phyloP scores from a whole-genome alignment of 2,329 filamentous ascomycete genomes.

The Huntiella savannae region DNA sequence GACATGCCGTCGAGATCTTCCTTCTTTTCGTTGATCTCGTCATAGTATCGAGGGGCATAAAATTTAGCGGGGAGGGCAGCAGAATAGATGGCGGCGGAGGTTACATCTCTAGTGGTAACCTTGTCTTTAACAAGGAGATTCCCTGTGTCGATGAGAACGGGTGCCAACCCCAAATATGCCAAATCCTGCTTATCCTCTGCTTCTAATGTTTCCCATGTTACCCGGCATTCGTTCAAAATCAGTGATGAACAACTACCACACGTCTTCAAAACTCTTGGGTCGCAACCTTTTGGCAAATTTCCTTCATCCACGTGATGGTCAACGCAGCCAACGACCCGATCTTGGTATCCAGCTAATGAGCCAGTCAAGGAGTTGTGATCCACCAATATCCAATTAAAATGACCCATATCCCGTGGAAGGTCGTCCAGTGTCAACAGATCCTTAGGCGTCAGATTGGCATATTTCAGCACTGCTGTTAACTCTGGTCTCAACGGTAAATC shows the following conservation, averaged over 20 bases:
- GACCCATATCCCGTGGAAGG: constrained; percentile 26
- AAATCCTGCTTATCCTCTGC: constrained; percentile 20
- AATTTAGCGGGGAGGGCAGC: constrained; percentile 21
- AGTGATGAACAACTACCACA: constrained; percentile 58
- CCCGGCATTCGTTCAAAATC: constrained; percentile 38
- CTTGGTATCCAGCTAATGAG: constrained; percentile 31
- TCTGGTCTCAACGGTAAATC: constrained; percentile 59
- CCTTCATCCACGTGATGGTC: constrained; percentile 66
- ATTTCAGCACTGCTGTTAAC: constrained; percentile 43
- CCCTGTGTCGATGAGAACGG: constrained; percentile 55
- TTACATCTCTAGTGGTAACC: constrained; percentile 41
- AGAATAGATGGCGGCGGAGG: constrained; percentile 42
- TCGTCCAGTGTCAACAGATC: constrained; percentile 46
- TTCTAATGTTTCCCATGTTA: constrained; percentile 28
- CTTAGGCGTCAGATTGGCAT: constrained; percentile 35
- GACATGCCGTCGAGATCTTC: constrained; percentile 42
- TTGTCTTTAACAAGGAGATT: constrained; percentile 45
- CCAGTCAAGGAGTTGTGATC: constrained; percentile 64
- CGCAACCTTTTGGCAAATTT: constrained; percentile 25
- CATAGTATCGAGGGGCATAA: constrained; percentile 29
- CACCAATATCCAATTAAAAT: constrained; percentile 50
- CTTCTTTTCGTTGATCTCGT: constrained; percentile 43
- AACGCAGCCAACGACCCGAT: constrained; percentile 43
- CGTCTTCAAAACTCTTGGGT: constrained; percentile 42
- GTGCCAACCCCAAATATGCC: constrained; percentile 47